phyloP scores from a whole-genome alignment of 192 early-diverging fungal genomes.

The Coemansia sp. region DNA sequence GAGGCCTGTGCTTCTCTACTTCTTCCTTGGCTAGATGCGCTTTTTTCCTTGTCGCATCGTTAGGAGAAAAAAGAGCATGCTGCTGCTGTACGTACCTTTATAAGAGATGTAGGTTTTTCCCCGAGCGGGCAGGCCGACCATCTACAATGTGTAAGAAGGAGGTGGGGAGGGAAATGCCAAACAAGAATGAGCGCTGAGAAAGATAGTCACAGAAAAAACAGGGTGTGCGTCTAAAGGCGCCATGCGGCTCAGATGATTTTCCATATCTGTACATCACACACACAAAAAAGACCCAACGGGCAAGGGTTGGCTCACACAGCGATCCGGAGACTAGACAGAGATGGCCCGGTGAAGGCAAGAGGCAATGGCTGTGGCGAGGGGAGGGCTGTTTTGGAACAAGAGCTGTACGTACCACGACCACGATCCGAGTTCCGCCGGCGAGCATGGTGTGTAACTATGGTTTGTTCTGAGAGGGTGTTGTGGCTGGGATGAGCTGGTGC shows the following conservation, averaged over 20 bases:
- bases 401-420: constrained; percentile 46
- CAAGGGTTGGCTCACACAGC: not conserved
- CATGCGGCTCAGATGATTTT: constrained; percentile 8
- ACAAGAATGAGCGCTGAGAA: not conserved
- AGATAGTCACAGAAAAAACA: constrained; percentile 9
- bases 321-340: not conserved
- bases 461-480: not conserved
- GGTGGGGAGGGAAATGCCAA: not conserved
- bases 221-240: not conserved
- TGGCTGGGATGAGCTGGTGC: not conserved
- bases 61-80: not conserved
- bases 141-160: constrained; percentile 52
- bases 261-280: constrained; percentile 1
- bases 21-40: no score
- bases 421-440: constrained; percentile 54
- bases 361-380: not conserved
- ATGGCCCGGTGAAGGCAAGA: no score
- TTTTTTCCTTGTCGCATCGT: not conserved
- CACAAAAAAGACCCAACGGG: not conserved
- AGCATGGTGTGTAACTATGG: constrained; percentile 24
- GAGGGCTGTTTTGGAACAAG: not conserved
- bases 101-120: constrained; percentile 97
- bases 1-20: not conserved
- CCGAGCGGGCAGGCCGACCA: constrained; percentile 88
- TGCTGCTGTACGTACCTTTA: constrained; percentile 60